These are phyloP conservation scores for Backusella mclennaniae DNA, from an alignment of 192 early-diverging fungal species.

Conservation along the genomic window DNA sequence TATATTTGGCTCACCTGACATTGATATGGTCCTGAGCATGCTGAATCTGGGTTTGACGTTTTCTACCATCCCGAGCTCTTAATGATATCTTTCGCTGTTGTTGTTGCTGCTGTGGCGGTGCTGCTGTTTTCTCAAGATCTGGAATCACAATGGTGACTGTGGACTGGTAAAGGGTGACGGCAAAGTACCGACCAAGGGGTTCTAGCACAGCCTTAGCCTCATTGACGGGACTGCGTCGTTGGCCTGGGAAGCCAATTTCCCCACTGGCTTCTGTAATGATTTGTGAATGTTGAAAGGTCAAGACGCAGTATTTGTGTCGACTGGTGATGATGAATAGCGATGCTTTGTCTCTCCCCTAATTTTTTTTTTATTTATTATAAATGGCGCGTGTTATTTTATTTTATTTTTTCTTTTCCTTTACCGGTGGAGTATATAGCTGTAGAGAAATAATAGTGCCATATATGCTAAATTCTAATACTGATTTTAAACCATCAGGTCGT, in stretches of 20 bases:
- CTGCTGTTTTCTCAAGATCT: neutral
- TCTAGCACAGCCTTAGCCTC: neutral
- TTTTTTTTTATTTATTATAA: neutral
- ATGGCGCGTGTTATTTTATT: neutral
- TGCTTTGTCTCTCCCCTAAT: conserved; percentile 56
- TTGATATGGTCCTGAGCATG: conserved; percentile 14
- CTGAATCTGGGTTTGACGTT: conserved; percentile 3
- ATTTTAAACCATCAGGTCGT: conserved; percentile 49
- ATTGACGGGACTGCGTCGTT: conserved; percentile 40
- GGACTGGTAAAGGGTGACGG: conserved; percentile 12
- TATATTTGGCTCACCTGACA: neutral
- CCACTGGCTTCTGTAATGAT: conserved; percentile 65
- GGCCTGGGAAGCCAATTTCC: conserved; percentile 39
- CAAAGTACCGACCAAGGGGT: conserved; percentile 10
- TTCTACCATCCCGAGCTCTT: conserved; percentile 5
- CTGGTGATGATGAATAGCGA: conserved; percentile 68
- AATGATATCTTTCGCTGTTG: neutral
- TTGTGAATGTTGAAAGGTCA: conserved; percentile 55
- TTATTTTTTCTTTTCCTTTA: conserved; percentile 9
- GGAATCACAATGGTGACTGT: conserved; percentile 17
- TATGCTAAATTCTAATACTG: conserved; percentile 58
- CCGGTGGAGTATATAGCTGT: conserved; percentile 40
- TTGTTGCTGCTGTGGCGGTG: neutral
- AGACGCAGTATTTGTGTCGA: conserved; percentile 69
- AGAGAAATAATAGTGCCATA: conserved; percentile 70